A percentile compares a stretch with the other conserved stretches of the same genome.
These are phyloP conservation scores for Linnemannia schmuckeri DNA, from an alignment of 192 early-diverging fungal genomes.

Conservation along the genomic window DNA sequence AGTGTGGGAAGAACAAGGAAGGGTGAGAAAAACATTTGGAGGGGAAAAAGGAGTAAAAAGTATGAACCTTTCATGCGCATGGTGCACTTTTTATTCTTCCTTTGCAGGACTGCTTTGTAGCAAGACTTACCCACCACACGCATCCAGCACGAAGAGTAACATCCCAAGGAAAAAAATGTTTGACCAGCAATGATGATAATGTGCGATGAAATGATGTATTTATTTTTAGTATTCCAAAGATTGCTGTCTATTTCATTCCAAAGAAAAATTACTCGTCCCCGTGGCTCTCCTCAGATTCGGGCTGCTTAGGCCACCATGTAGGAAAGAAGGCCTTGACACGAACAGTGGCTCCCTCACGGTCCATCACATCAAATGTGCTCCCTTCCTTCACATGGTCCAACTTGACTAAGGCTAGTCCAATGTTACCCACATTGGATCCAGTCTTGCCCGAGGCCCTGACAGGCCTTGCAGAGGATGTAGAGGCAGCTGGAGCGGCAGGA, in stretches of 20 bases:
- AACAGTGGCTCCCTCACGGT: slow-evolving; percentile 43
- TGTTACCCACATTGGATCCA: slow-evolving; percentile 77
- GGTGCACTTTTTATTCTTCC: background rate
- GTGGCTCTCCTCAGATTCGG: background rate
- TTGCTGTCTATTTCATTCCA: background rate
- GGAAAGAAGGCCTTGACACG: slow-evolving; percentile 53
- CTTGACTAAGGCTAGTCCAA: slow-evolving; percentile 90
- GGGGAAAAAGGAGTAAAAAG: background rate
- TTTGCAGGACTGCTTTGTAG: background rate
- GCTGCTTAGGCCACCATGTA: slow-evolving; percentile 49
- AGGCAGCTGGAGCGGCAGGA: slow-evolving; percentile 13
- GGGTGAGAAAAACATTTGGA: background rate
- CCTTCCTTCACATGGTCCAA: slow-evolving; percentile 75
- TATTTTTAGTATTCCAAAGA: too few relatives aligned
- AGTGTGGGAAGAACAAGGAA: background rate
- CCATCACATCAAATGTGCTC: slow-evolving; percentile 46
- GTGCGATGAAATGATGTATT: background rate
- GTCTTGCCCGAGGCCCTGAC: slow-evolving; percentile 73
- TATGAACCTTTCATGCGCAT: background rate
- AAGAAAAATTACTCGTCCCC: background rate
- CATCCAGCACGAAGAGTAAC: background rate
- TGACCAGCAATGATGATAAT: background rate
- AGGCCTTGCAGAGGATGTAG: slow-evolving; percentile 46
- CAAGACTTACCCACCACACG: background rate
- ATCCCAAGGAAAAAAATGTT: background rate